These are phyloP conservation scores for Quaeritorhiza haematococci DNA, from an alignment of 371 early-diverging fungal genomes.

Conservation along the genomic window DNA sequence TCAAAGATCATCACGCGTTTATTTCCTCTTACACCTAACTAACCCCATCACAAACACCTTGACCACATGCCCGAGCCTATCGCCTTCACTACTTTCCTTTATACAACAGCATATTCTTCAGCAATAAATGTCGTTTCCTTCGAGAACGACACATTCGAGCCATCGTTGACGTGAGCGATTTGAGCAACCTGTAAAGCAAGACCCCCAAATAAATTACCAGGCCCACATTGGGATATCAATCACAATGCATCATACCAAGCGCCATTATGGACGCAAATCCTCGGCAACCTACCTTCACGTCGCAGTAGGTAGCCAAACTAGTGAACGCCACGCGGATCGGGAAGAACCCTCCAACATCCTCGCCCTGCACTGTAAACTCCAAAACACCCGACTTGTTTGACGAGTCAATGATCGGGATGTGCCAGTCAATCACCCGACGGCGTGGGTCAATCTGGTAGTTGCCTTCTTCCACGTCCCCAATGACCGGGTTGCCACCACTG, in stretches of 20 bases:
- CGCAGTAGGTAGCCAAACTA: constrained; percentile 63
- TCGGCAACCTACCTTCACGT: constrained; percentile 61
- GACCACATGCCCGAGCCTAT: constrained; percentile 2
- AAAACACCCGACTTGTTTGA: constrained; percentile 72
- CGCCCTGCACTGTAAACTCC: constrained; percentile 78
- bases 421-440: constrained; percentile 76
- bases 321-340: constrained; percentile 80
- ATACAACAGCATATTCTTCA: constrained; percentile 70
- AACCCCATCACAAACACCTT: too few species aligned
- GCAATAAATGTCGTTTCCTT: constrained; percentile 60
- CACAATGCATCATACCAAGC: background rate
- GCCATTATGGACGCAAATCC: background rate
- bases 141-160: constrained; percentile 55
- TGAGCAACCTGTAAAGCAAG: constrained; percentile 30
- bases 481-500: constrained; percentile 66
- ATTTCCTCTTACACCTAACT: too few species aligned
- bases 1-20: constrained; percentile 1
- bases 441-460: constrained; percentile 68
- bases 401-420: constrained; percentile 73
- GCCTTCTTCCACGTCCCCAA: constrained; percentile 73
- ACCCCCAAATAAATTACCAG: constrained; percentile 1
- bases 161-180: constrained; percentile 51
- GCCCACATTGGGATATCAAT: background rate
- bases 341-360: constrained; percentile 81
- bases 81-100: constrained; percentile 10